Conservation (phyloP, 306 rosid genomes). For the Purshia tridentata region DNA sequence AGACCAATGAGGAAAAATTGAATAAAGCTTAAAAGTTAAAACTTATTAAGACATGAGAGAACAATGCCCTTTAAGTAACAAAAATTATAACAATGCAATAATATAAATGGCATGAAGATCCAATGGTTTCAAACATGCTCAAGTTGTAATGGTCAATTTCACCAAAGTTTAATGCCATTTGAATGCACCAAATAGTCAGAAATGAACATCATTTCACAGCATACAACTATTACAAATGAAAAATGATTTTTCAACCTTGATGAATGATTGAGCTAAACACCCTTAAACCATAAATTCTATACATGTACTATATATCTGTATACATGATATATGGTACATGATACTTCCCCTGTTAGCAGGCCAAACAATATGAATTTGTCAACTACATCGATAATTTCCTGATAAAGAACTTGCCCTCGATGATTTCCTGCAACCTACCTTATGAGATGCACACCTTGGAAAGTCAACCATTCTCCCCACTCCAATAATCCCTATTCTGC, state of each 20-base stretch:
- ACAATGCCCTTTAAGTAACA: background rate
- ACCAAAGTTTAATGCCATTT: background rate
- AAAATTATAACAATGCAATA: background rate
- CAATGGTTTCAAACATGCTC: background rate
- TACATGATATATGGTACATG: background rate
- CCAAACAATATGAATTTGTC: background rate
- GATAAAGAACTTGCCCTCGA: background rate
- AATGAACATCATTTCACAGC: background rate
- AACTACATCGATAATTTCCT: background rate
- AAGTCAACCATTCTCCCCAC: background rate
- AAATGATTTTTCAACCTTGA: background rate
- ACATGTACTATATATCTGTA: background rate
- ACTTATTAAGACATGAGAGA: conserved; percentile 2
- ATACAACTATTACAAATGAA: background rate
- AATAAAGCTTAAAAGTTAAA: background rate
- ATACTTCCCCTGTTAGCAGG: background rate
- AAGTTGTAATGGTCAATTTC: background rate
- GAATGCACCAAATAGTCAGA: background rate
- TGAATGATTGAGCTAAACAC: background rate
- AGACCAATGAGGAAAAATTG: background rate
- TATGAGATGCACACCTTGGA: background rate
- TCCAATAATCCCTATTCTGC: conserved; percentile 4
- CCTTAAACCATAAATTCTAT: background rate
- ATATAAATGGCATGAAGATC: background rate
- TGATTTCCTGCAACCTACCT: background rate